These are phyloP conservation scores for Ceratocystis colombiana DNA, from an alignment of 2,329 filamentous ascomycete species.

Conservation along the genomic window DNA sequence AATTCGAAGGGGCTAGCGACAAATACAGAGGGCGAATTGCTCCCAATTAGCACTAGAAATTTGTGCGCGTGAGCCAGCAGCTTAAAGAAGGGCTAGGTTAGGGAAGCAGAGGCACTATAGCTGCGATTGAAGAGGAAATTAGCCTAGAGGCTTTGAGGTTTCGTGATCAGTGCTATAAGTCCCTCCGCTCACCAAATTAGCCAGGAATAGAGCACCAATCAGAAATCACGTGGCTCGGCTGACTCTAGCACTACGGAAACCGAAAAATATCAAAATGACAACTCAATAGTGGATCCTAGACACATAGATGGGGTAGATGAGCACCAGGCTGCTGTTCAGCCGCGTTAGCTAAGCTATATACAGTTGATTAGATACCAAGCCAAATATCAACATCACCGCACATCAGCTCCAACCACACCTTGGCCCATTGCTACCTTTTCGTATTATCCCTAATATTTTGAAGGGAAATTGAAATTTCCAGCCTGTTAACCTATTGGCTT, in stretches of 20 bases:
- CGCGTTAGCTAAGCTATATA: constrained; percentile 30
- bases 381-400: constrained; percentile 1
- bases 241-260: constrained; percentile 12
- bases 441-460: too few species aligned
- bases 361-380: constrained; percentile 15
- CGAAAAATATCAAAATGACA: neutral
- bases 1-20: neutral
- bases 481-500: neutral
- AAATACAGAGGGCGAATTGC: neutral
- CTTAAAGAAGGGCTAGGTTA: neutral
- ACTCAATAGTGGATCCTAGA: neutral
- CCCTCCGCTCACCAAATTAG: constrained; percentile 4
- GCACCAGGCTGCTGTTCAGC: constrained; percentile 36
- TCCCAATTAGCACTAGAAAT: constrained; percentile 4
- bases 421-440: too few species aligned
- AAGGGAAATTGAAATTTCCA: neutral
- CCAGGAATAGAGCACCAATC: constrained; percentile 4
- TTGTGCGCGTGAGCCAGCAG: neutral
- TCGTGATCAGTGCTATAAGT: constrained; percentile 11
- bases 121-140: neutral
- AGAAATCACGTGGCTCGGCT: constrained; percentile 23
- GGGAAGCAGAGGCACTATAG: neutral
- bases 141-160: neutral
- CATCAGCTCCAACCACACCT: too few species aligned
- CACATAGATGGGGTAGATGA: constrained; percentile 14